Percentiles rank a stretch among this genome's conserved stretches.
These are phyloP conservation scores for Fusarium sp. DNA, from an alignment of 2,329 filamentous ascomycete species.

Conservation along the genomic window DNA sequence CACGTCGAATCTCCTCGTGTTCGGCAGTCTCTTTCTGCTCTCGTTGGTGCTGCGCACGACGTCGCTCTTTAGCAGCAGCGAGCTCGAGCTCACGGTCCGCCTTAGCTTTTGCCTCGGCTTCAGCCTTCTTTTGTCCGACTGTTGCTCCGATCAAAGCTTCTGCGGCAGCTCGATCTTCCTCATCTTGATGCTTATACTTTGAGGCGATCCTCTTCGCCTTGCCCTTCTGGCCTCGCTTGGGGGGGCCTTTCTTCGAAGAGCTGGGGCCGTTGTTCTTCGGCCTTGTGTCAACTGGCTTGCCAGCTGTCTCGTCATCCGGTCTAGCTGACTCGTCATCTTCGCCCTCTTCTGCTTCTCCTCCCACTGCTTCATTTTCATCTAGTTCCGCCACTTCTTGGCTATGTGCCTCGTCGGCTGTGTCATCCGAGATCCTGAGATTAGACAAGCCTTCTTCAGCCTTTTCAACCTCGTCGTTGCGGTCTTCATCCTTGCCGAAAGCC, in stretches of 20 bases:
- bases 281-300: constrained; percentile 10
- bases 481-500: constrained; percentile 32
- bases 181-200: constrained; percentile 95
- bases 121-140: constrained; percentile 71
- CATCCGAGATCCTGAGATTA: constrained; percentile 40
- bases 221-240: constrained; percentile 78
- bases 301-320: constrained; percentile 23
- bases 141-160: constrained; percentile 86
- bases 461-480: constrained; percentile 43
- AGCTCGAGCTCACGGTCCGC: constrained; percentile 74
- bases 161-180: constrained; percentile 87
- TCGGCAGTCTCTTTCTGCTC: constrained; percentile 80
- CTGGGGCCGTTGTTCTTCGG: constrained; percentile 23
- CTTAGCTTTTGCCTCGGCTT: constrained; percentile 75
- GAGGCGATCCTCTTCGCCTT: constrained; percentile 88
- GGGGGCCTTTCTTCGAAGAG: constrained; percentile 52
- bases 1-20: constrained; percentile 74
- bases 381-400: constrained; percentile 48
- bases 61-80: constrained; percentile 76
- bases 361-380: constrained; percentile 39
- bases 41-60: constrained; percentile 81
- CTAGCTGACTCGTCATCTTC: constrained; percentile 37
- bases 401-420: constrained; percentile 29
- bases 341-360: constrained; percentile 34
- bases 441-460: constrained; percentile 39